Conservation (phyloP, 2,329 filamentous ascomycete genomes). For the Diplodia mutila region DNA sequence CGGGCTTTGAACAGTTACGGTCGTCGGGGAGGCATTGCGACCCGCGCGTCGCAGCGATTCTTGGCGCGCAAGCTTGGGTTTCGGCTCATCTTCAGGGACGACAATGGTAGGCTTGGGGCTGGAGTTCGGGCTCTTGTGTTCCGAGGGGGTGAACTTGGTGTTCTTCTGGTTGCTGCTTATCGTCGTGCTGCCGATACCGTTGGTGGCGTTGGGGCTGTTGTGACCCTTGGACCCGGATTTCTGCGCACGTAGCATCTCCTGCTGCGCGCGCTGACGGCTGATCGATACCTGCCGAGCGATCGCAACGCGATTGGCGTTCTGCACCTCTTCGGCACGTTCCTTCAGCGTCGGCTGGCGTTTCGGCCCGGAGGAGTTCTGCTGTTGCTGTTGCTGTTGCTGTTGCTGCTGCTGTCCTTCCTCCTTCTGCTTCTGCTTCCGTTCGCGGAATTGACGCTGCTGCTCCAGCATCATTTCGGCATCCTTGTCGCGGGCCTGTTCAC, state of each 20-base stretch:
- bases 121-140: neutral
- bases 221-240: conserved; percentile 2
- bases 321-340: conserved; percentile 25
- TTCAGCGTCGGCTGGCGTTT: conserved; percentile 23
- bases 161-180: conserved; percentile 20
- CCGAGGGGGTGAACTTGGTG: neutral
- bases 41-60: conserved; percentile 4
- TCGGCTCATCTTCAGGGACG: conserved; percentile 9
- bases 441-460: conserved; percentile 19
- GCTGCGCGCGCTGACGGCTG: conserved; percentile 23
- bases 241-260: conserved; percentile 24
- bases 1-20: conserved; percentile 7
- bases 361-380: neutral
- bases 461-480: conserved; percentile 19
- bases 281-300: conserved; percentile 26
- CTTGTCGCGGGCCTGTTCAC: conserved; percentile 5
- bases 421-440: conserved; percentile 15
- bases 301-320: conserved; percentile 21
- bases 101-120: neutral
- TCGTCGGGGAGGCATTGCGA: neutral
- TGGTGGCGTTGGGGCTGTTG: conserved; percentile 13
- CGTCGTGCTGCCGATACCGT: conserved; percentile 15
- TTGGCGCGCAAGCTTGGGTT: conserved; percentile 18
- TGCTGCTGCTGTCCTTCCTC: neutral
- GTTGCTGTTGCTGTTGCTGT: conserved; percentile 1